Conservation (phyloP, 2,329 filamentous ascomycete genomes). For the Beauveria brongniartii region DNA sequence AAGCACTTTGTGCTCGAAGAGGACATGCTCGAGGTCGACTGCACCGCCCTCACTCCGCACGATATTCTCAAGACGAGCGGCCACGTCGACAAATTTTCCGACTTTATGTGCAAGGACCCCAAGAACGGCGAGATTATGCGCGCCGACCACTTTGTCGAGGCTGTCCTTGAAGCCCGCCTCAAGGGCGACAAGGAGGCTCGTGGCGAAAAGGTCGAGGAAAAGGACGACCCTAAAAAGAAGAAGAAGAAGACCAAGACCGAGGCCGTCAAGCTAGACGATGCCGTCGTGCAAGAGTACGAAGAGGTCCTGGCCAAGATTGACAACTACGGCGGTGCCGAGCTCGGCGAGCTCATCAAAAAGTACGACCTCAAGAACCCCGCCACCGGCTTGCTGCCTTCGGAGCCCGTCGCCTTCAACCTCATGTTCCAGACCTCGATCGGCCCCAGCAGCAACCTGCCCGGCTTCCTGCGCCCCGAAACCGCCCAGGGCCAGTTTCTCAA, state of each 20-base stretch:
- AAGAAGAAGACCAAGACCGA: slow-evolving; percentile 84
- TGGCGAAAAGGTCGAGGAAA: slow-evolving; percentile 69
- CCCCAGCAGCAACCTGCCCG: slow-evolving; percentile 77
- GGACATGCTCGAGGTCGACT: slow-evolving; percentile 93
- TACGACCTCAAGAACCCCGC: slow-evolving; percentile 84
- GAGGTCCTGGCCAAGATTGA: slow-evolving; percentile 88
- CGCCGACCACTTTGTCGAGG: slow-evolving; percentile 93
- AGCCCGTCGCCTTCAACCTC: slow-evolving; percentile 89
- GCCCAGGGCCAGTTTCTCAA: slow-evolving; percentile 98
- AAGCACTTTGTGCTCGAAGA: slow-evolving; percentile 91
- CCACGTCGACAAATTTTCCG: slow-evolving; percentile 95
- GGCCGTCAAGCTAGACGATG: slow-evolving; percentile 79
- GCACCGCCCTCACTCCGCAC: slow-evolving; percentile 86
- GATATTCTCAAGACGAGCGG: slow-evolving; percentile 92
- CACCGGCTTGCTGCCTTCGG: slow-evolving; percentile 66
- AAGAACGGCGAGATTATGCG: slow-evolving; percentile 96
- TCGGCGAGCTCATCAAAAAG: slow-evolving; percentile 82
- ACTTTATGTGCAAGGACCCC: slow-evolving; percentile 99
- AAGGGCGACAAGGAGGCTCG: slow-evolving; percentile 91
- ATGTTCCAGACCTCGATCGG: slow-evolving; percentile 98
- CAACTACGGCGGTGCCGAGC: slow-evolving; percentile 82
- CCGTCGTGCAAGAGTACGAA: slow-evolving; percentile 80
- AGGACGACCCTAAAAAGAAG: slow-evolving; percentile 66
- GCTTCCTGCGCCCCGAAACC: slow-evolving; percentile 87
- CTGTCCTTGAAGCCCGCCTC: slow-evolving; percentile 77